Evolutionary conservation across 2,329 filamentous ascomycete genomes (phyloP).

Genomic region (Diplodia corticola): DNA sequence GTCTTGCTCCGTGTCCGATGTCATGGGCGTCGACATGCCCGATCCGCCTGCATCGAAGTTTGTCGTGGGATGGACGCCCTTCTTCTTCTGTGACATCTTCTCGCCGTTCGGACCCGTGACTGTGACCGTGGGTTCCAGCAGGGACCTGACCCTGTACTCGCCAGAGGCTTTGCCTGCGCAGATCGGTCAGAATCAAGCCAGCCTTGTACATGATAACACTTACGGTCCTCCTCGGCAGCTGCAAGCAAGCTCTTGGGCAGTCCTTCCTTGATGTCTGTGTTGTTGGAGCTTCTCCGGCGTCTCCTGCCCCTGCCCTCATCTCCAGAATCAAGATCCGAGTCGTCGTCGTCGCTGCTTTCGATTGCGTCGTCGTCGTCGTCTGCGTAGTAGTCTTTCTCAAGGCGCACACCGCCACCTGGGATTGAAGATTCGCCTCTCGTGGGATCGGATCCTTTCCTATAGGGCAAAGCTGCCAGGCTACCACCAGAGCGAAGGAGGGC

Average conservation of each 20-base stretch:
- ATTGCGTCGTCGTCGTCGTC: conserved; percentile 67
- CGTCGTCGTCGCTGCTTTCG: conserved; percentile 64
- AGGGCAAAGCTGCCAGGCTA: conserved; percentile 61
- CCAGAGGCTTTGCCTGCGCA: conserved; percentile 46
- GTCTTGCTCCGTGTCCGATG: conserved; percentile 85
- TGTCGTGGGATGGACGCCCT: conserved; percentile 75
- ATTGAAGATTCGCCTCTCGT: conserved; percentile 44
- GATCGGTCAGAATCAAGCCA: neutral
- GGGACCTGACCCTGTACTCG: conserved; percentile 62
- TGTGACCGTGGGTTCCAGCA: conserved; percentile 68
- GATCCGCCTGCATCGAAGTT: conserved; percentile 74
- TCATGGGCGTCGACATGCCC: conserved; percentile 61
- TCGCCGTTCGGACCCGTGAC: conserved; percentile 65
- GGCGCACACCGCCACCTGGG: conserved; percentile 54
- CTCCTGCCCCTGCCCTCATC: conserved; percentile 42
- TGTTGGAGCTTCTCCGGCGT: conserved; percentile 35
- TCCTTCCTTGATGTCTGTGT: conserved; percentile 38
- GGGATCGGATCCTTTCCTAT: conserved; percentile 51
- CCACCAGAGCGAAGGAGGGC: conserved; percentile 65
- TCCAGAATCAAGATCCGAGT: conserved; percentile 65
- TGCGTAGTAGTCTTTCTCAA: conserved; percentile 67
- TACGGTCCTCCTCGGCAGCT: conserved; percentile 77
- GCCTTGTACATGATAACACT: conserved; percentile 36
- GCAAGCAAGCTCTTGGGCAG: conserved; percentile 65
- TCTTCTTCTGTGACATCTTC: conserved; percentile 52